Conservation (phyloP, 1,139 yeast genomes). For the Magnusiomyces magnusii region DNA sequence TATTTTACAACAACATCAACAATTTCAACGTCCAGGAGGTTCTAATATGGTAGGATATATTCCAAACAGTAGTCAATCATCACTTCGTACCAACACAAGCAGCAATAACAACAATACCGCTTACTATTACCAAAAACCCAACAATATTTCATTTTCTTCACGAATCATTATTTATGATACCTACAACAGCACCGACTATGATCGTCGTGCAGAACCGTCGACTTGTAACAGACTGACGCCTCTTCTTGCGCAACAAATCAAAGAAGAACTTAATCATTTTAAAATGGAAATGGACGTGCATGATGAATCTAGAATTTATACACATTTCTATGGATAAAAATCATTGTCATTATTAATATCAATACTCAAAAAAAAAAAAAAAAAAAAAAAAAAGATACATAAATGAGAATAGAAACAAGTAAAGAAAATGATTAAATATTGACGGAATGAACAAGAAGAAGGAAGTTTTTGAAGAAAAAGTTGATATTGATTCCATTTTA, state of each 20-base stretch:
- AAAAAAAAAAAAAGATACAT: neutral
- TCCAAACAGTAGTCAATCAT: neutral
- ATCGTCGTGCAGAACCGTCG: conserved; percentile 87
- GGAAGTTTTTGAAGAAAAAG: too few species aligned
- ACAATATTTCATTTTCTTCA: conserved; percentile 65
- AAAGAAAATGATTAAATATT: too few species aligned
- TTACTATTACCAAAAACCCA: neutral
- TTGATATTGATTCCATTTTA: too few species aligned
- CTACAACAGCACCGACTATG: conserved; percentile 76
- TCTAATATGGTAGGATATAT: neutral
- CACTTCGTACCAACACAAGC: neutral
- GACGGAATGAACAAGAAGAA: too few species aligned
- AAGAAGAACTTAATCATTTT: conserved; percentile 73
- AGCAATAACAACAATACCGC: too few species aligned
- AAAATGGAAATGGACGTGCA: conserved; percentile 72
- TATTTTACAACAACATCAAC: neutral
- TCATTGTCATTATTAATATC: too few species aligned
- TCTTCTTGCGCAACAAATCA: conserved; percentile 74
- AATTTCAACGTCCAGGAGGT: neutral
- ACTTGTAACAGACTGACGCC: conserved; percentile 94
- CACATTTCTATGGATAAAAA: conserved; percentile 50
- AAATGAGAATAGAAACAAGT: too few species aligned
- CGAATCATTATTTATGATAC: conserved; percentile 83
- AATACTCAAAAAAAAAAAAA: too few species aligned
- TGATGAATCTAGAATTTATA: conserved; percentile 64